Base-by-base conservation (phyloP, 208 protist genomes). In the Dictyostelium gargantuum region DNA sequence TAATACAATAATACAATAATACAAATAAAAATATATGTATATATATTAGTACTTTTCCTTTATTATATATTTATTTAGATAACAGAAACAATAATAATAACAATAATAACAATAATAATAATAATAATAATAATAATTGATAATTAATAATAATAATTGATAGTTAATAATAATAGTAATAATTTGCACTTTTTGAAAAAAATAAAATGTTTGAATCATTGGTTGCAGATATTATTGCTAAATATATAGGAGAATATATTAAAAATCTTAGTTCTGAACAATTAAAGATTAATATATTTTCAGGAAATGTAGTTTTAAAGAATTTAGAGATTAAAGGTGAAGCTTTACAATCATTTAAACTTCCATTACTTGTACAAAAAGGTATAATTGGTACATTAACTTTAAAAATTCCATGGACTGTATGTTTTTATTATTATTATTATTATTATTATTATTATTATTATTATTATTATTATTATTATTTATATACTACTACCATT, bases 241-340 rank as follows among this genome's bases (percentile, higher is more conserved):
- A 91, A 73, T 91, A 80, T 56, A 80, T 80, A 35, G 84, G 84
- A 32, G 84, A 91, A 72, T 91, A 80, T 72, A 91, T 91, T 40
- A 91, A 80, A 11, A 91, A 91, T 72, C 26, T 91, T 58, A 70
- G 44, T 61, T 79, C 68, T 11, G 68, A 89, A 15, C 82, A 89
- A 52, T 77, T 89, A 38, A 76, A 77, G 46, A 72, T 89, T 26
- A 89, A 89, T 52, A 29, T 84, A 48, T 84, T 92, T 10, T 72
- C 72, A 29, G 85, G 85, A 17, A 82, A 92, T 84, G 85, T 82
- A 9, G 54, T 92, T 17, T 63, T 92, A 76, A 52, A 50, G 23
- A 92, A 92, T 76, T 38, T 92, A 29, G 76, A 92, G 21, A 81
- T 92, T 38, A 92, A 92, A 76, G 85, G 85, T 46, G 85, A 92